These are phyloP conservation scores for Butyriboletus loyo DNA, from an alignment of 768 basidiomycete species.

Conservation along the genomic window DNA sequence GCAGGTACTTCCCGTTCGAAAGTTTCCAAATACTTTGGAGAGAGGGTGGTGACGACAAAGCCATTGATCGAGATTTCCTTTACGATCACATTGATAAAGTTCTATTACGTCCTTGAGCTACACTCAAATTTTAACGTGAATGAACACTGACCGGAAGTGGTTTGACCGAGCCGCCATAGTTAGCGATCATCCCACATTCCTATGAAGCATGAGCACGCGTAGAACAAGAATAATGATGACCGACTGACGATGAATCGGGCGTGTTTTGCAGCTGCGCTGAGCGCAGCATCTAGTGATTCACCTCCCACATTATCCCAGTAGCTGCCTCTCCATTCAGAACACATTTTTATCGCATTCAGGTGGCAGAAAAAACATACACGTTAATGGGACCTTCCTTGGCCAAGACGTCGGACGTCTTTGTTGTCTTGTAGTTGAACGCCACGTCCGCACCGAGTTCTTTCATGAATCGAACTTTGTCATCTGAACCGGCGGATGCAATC, in stretches of 20 bases:
- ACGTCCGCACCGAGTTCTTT: constrained; percentile 63
- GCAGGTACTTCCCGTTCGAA: constrained; percentile 43
- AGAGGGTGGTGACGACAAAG: constrained; percentile 35
- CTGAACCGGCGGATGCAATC: constrained; percentile 67
- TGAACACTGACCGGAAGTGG: constrained; percentile 1
- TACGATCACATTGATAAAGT: constrained; percentile 35
- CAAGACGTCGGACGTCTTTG: constrained; percentile 48
- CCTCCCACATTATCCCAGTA: constrained; percentile 56
- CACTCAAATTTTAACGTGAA: neutral
- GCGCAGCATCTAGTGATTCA: constrained; percentile 52
- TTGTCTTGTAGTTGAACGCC: constrained; percentile 73
- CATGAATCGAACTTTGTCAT: constrained; percentile 69
- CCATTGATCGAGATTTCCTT: constrained; percentile 45
- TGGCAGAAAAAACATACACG: constrained; percentile 32
- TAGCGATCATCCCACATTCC: constrained; percentile 33
- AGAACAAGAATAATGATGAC: neutral
- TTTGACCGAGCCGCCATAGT: neutral
- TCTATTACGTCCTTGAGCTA: constrained; percentile 23
- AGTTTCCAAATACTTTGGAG: constrained; percentile 36
- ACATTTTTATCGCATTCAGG: neutral
- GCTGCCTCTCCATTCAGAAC: neutral
- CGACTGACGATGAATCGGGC: constrained; percentile 47
- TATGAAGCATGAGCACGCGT: neutral
- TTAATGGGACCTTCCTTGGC: constrained; percentile 55
- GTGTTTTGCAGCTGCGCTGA: constrained; percentile 41